These are phyloP conservation scores for Heracleum sosnowskyi DNA, from an alignment of 129 eudicot species.

Conservation along the genomic window DNA sequence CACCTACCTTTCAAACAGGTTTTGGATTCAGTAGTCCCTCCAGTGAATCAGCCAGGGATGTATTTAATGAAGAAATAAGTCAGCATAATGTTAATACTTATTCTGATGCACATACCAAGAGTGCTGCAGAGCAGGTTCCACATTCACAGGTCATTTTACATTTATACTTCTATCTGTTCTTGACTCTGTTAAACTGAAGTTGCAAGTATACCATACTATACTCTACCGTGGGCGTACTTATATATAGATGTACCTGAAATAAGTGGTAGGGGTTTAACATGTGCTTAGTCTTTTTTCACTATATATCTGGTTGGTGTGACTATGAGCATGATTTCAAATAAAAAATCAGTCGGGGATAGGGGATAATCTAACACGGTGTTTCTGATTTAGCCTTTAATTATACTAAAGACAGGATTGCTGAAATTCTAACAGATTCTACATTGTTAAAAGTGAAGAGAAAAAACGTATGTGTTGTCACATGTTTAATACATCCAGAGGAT, in stretches of 20 bases:
- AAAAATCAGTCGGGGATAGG: not conserved
- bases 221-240: not conserved
- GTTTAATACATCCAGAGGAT: not conserved
- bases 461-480: not conserved
- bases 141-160: conserved; percentile 30
- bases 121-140: conserved; percentile 23
- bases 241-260: not conserved
- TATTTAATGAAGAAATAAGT: conserved; percentile 25
- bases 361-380: not conserved
- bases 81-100: conserved; percentile 17
- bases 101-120: conserved; percentile 20
- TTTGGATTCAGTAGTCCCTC: conserved; percentile 50
- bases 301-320: not conserved
- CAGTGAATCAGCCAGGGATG: conserved; percentile 36
- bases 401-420: not conserved
- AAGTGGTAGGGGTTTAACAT: not conserved
- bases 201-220: not conserved
- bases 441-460: not conserved
- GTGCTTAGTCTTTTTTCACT: not conserved
- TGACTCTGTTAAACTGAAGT: not conserved
- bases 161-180: not conserved
- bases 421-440: not conserved
- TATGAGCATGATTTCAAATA: not conserved
- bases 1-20: conserved; percentile 48
- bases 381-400: not conserved